phyloP scores from a whole-genome alignment of 495 filamentous ascomycete species.

The Cercophora samala region DNA sequence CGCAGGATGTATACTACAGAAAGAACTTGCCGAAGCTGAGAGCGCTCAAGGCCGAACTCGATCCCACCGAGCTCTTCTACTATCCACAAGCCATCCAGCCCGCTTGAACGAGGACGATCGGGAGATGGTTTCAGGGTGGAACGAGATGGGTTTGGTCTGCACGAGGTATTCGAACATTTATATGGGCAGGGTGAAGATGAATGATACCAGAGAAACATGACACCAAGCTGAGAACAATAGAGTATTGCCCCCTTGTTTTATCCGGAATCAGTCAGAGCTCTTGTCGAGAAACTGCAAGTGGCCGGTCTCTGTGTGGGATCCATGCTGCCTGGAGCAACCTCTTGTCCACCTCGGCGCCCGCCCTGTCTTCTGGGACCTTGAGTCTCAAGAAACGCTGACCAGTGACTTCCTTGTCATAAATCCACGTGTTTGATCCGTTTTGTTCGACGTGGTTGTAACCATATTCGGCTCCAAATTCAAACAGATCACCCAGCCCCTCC shows the following conservation, averaged over 20 bases:
- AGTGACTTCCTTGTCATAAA: slow-evolving; percentile 28
- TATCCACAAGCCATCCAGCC: slow-evolving; percentile 57
- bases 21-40: slow-evolving; percentile 50
- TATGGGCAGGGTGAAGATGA: background rate
- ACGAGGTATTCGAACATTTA: background rate
- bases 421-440: slow-evolving; percentile 38
- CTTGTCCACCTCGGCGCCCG: slow-evolving; percentile 26
- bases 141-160: background rate
- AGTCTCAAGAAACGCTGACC: slow-evolving; percentile 38
- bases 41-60: slow-evolving; percentile 52
- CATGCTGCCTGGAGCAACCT: slow-evolving; percentile 20
- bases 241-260: background rate
- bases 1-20: slow-evolving; percentile 50
- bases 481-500: slow-evolving; percentile 34
- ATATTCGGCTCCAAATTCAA: slow-evolving; percentile 31
- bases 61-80: slow-evolving; percentile 59
- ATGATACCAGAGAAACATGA: background rate
- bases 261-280: background rate
- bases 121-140: background rate
- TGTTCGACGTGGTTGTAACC: slow-evolving; percentile 34
- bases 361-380: slow-evolving; percentile 19
- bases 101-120: slow-evolving; percentile 8
- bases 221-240: background rate
- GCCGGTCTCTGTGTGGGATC: background rate
- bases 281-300: too few relatives aligned